These are phyloP conservation scores for Candolleomyces efflorescens DNA, from an alignment of 768 basidiomycete species.

Conservation along the genomic window DNA sequence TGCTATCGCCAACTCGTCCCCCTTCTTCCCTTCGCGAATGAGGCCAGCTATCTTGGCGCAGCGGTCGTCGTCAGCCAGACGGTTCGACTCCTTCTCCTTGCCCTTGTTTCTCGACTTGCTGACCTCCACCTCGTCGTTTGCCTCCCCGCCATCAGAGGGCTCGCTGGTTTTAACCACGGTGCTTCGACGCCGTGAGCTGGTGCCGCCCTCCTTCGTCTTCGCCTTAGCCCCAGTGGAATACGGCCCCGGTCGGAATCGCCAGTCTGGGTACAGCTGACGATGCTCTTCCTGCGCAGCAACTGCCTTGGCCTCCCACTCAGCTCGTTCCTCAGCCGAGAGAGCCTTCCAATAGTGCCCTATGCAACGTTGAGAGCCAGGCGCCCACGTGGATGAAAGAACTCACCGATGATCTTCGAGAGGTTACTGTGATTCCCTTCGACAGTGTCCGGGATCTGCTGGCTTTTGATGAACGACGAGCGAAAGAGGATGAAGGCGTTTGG, in stretches of 20 bases:
- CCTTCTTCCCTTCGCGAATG: constrained; percentile 63
- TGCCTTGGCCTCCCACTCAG: constrained; percentile 75
- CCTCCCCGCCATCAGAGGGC: constrained; percentile 14
- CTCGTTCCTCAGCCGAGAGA: constrained; percentile 60
- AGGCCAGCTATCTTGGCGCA: constrained; percentile 66
- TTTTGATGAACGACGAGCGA: constrained; percentile 72
- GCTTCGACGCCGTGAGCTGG: constrained; percentile 18
- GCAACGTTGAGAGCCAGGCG: background rate
- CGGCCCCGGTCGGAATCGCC: constrained; percentile 70
- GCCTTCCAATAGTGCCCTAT: constrained; percentile 74
- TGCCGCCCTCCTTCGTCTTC: constrained; percentile 32
- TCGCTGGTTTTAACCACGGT: constrained; percentile 20
- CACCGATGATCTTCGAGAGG: constrained; percentile 79
- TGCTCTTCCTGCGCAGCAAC: constrained; percentile 70
- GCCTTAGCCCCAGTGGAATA: constrained; percentile 34
- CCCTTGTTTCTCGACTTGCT: constrained; percentile 16
- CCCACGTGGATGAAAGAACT: constrained; percentile 15
- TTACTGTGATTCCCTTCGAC: constrained; percentile 80
- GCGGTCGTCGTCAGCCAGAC: constrained; percentile 21
- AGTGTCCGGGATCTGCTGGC: constrained; percentile 67
- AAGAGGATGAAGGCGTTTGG: constrained; percentile 87
- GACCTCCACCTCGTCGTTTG: constrained; percentile 22
- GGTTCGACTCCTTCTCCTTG: constrained; percentile 15
- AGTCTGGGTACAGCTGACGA: constrained; percentile 70
- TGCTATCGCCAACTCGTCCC: constrained; percentile 55